A percentile compares a stretch with the other conserved stretches of the same genome.
Evolutionary conservation across 495 filamentous ascomycete species (phyloP).

Genomic region (Cercophora samala): DNA sequence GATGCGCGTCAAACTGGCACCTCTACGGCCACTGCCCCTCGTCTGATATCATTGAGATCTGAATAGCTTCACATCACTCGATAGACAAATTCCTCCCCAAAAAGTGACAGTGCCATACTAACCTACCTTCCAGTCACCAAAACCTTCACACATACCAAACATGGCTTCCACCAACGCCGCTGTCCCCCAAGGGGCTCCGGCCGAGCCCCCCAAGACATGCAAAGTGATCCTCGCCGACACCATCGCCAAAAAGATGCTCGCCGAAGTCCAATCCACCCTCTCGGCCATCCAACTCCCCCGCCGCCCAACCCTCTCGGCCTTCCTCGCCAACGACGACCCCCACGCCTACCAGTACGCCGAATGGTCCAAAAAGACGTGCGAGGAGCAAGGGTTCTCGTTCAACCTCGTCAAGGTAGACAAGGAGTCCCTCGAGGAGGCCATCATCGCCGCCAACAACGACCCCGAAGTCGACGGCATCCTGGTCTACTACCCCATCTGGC

Average conservation of each 20-base stretch:
- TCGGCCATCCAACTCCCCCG: slow-evolving; percentile 56
- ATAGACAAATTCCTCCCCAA: neutral
- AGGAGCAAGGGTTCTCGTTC: slow-evolving; percentile 88
- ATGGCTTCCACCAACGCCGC: neutral
- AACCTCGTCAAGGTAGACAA: slow-evolving; percentile 76
- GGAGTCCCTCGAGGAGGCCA: slow-evolving; percentile 81
- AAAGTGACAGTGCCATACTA: neutral
- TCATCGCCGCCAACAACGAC: slow-evolving; percentile 80
- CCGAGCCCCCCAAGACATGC: slow-evolving; percentile 62
- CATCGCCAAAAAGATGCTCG: slow-evolving; percentile 74
- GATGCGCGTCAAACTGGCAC: neutral
- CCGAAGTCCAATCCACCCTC: slow-evolving; percentile 71
- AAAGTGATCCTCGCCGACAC: slow-evolving; percentile 85
- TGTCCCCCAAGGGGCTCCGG: slow-evolving; percentile 28
- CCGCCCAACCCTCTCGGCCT: slow-evolving; percentile 79
- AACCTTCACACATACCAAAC: neutral
- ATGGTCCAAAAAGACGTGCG: slow-evolving; percentile 94
- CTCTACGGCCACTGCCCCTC: neutral
- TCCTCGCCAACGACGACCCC: slow-evolving; percentile 87
- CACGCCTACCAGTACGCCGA: slow-evolving; percentile 90
- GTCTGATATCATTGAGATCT: neutral
- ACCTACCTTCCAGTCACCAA: neutral
- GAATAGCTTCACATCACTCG: neutral
- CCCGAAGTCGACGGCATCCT: slow-evolving; percentile 82
- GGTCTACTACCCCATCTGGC: slow-evolving; percentile 97